Evolutionary conservation across 148 eudicot genomes (phyloP).

Genomic region (Chenopodium album): DNA sequence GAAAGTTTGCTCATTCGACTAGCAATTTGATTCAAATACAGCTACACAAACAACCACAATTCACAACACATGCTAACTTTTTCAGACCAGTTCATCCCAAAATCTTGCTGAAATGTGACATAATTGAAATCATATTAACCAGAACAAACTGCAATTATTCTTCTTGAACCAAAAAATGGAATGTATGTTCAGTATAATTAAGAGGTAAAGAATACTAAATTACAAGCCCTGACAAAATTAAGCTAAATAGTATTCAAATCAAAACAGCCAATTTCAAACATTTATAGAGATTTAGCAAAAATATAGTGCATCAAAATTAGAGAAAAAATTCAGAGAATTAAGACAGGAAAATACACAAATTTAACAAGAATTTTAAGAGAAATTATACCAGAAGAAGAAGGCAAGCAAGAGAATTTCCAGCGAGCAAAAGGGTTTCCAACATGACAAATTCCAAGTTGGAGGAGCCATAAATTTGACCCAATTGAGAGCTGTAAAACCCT

Average conservation of each 20-base stretch:
- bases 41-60: neutral
- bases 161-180: neutral
- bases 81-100: neutral
- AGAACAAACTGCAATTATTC: neutral
- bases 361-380: conserved; percentile 2
- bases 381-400: conserved; percentile 50
- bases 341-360: neutral
- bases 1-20: neutral
- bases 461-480: conserved; percentile 28
- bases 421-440: conserved; percentile 45
- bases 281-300: no score
- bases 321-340: neutral
- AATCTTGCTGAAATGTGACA: neutral
- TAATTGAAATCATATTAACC: neutral
- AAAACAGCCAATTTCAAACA: neutral
- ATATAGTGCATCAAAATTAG: no score
- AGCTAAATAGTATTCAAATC: neutral
- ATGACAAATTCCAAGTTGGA: conserved; percentile 41
- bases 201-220: neutral
- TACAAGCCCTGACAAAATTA: neutral
- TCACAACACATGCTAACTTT: neutral
- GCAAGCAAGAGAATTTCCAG: conserved; percentile 54
- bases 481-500: conserved; percentile 35
- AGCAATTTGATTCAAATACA: neutral
- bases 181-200: neutral